These are phyloP conservation scores for Aspergillus steynii DNA, from an alignment of 495 filamentous ascomycete genomes.

Conservation along the genomic window DNA sequence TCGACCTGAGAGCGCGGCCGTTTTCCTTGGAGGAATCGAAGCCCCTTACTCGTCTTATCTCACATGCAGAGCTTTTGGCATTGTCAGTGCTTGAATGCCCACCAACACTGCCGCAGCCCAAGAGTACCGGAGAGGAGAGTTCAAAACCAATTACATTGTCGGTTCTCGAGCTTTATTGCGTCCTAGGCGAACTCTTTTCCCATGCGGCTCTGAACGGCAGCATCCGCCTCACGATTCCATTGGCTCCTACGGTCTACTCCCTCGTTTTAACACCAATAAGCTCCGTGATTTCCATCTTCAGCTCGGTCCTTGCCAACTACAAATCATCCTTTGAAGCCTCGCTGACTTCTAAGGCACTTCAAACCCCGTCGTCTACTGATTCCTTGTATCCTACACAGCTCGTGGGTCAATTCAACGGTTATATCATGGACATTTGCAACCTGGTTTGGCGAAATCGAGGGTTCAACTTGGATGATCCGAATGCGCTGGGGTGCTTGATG, in stretches of 20 bases:
- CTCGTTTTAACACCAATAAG: constrained; percentile 64
- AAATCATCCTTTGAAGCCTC: constrained; percentile 74
- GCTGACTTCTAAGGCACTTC: constrained; percentile 43
- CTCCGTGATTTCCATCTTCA: constrained; percentile 68
- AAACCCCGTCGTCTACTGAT: constrained; percentile 29
- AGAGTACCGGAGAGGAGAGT: constrained; percentile 6
- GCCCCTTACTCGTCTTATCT: constrained; percentile 49
- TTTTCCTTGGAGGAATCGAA: constrained; percentile 31
- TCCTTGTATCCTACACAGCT: constrained; percentile 51
- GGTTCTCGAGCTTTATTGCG: constrained; percentile 71
- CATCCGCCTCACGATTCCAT: constrained; percentile 66
- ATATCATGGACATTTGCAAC: constrained; percentile 89
- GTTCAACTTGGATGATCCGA: constrained; percentile 64
- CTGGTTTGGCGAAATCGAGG: constrained; percentile 79
- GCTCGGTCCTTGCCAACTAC: constrained; percentile 63
- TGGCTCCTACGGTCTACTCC: constrained; percentile 67
- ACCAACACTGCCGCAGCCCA: constrained; percentile 22
- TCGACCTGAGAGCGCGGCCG: constrained; percentile 35
- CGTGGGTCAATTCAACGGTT: constrained; percentile 76
- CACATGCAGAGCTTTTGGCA: constrained; percentile 62
- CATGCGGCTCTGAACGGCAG: constrained; percentile 46
- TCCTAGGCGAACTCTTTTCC: constrained; percentile 55
- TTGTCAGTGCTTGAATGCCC: constrained; percentile 59
- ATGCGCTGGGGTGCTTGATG: constrained; percentile 73
- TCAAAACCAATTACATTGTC: constrained; percentile 30